Evolutionary conservation across 805 yeast genomes (phyloP), one percentile per base, ranked within the genome.

Genomic region (Naumovozyma castellii): DNA sequence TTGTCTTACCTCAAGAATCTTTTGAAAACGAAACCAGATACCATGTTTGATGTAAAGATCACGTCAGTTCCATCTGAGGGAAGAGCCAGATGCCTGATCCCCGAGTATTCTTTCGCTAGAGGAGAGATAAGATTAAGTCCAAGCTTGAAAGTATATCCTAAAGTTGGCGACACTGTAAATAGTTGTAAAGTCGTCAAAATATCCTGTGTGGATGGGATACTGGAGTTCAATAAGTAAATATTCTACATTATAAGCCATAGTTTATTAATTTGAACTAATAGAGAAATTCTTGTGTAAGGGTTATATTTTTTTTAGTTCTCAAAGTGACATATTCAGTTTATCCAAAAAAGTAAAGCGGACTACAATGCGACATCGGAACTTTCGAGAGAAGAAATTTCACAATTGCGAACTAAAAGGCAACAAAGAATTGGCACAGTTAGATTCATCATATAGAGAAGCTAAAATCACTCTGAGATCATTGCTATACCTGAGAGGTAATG

Each of bases 111-210:
- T 17, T 61, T 56, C 27, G 54, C 66, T 4, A 45, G 51, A 29
- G 68, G 66, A 1, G 46, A 35, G 3, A 39, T 66, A 36, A 57
- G 56, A 38, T 37, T 65, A 6, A 46, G 49, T 3, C 51, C 52
- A 12, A 47, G 50, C 9, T 45, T 43, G 17, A 42, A 39, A 3
- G 51, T 62, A 10, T 32, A 37, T 25, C 65, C 74, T 18, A 54
- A 50, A 10, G 65, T 73, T 29, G 79, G 79, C 1, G 73, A 70
- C 35, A 41, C 59, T 0, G 49, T 73, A 3, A 60, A 56, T 5
- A 59, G 61, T 36, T 69, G 73, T 20, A 50, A 48, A 16, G 61
- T 73, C 14, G 58, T 57, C 13, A 68, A 61, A 32, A 54, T 73
- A 3, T 75, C 72, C 44, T 59, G 69, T 30, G 47, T 73, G 19